A percentile compares a stretch with the other conserved stretches of the same genome.
These are phyloP conservation scores for Fusarium neocosmosporiellum DNA, from an alignment of 2,329 filamentous ascomycete species.

Conservation along the genomic window DNA sequence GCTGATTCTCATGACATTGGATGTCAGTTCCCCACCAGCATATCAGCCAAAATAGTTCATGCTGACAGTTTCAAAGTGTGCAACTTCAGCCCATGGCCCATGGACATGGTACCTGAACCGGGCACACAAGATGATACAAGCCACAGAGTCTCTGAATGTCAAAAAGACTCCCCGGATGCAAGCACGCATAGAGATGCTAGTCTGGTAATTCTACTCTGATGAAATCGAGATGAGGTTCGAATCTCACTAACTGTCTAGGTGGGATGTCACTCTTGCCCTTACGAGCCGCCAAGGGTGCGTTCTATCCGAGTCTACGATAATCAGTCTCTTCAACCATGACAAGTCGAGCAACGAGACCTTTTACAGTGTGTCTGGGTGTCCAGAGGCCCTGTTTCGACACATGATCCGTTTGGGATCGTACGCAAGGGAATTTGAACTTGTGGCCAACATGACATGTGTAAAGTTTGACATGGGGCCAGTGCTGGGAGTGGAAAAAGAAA, in stretches of 20 bases:
- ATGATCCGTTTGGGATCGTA: conserved; percentile 46
- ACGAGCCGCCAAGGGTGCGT: conserved; percentile 45
- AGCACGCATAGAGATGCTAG: conserved; percentile 46
- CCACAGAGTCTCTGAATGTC: conserved; percentile 22
- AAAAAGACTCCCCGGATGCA: conserved; percentile 37
- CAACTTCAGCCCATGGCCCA: conserved; percentile 47
- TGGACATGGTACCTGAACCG: conserved; percentile 44
- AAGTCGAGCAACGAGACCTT: conserved; percentile 43
- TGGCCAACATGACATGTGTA: conserved; percentile 45
- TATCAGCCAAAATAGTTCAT: too few species aligned
- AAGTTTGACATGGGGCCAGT: conserved; percentile 41
- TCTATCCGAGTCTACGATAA: conserved; percentile 33
- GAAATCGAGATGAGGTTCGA: neutral
- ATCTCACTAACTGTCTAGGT: conserved; percentile 29
- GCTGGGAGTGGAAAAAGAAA: conserved; percentile 30
- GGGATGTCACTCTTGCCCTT: conserved; percentile 49
- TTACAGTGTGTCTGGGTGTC: conserved; percentile 49
- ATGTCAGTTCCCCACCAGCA: conserved; percentile 34
- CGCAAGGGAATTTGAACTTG: conserved; percentile 44
- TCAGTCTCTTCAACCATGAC: conserved; percentile 26
- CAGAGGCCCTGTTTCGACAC: conserved; percentile 40
- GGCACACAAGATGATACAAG: conserved; percentile 41
- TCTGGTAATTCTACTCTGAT: conserved; percentile 30
- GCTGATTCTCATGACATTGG: conserved; percentile 47
- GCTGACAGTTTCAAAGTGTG: conserved; percentile 38